Conservation (phyloP, 2,329 filamentous ascomycete genomes). For the Fusarium scirpi region DNA sequence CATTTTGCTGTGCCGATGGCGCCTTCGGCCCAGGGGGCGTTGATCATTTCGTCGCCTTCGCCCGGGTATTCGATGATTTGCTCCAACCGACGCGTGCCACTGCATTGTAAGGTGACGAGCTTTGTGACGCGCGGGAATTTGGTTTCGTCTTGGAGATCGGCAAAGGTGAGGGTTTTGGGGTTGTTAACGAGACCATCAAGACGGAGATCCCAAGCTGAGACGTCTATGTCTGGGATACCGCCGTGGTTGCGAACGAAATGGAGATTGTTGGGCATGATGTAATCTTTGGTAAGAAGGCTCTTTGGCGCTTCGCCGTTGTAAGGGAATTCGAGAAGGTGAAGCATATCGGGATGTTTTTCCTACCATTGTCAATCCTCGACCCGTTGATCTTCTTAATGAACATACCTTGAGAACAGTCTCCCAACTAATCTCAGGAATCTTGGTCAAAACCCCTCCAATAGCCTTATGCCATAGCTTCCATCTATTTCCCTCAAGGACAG, state of each 20-base stretch:
- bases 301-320: slow-evolving; percentile 73
- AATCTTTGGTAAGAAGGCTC: slow-evolving; percentile 64
- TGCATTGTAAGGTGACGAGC: slow-evolving; percentile 73
- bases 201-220: slow-evolving; percentile 63
- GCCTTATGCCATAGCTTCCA: slow-evolving; percentile 72
- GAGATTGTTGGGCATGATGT: slow-evolving; percentile 68
- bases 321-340: slow-evolving; percentile 71
- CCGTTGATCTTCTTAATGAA: no score
- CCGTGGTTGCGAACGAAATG: slow-evolving; percentile 80
- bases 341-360: slow-evolving; percentile 71
- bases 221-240: slow-evolving; percentile 74
- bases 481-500: slow-evolving; percentile 65
- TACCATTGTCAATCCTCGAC: no score
- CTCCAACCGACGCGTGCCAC: slow-evolving; percentile 75
- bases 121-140: slow-evolving; percentile 70
- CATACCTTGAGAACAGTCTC: slow-evolving; percentile 58
- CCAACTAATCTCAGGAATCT: slow-evolving; percentile 70
- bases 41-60: slow-evolving; percentile 72
- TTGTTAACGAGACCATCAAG: slow-evolving; percentile 72
- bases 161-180: slow-evolving; percentile 67
- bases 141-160: slow-evolving; percentile 69
- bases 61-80: slow-evolving; percentile 74
- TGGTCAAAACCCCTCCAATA: slow-evolving; percentile 51
- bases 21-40: slow-evolving; percentile 71
- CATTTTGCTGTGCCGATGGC: slow-evolving; percentile 75